phyloP scores from a whole-genome alignment of 2,329 filamentous ascomycete genomes.

The Penicillium sumatraense region DNA sequence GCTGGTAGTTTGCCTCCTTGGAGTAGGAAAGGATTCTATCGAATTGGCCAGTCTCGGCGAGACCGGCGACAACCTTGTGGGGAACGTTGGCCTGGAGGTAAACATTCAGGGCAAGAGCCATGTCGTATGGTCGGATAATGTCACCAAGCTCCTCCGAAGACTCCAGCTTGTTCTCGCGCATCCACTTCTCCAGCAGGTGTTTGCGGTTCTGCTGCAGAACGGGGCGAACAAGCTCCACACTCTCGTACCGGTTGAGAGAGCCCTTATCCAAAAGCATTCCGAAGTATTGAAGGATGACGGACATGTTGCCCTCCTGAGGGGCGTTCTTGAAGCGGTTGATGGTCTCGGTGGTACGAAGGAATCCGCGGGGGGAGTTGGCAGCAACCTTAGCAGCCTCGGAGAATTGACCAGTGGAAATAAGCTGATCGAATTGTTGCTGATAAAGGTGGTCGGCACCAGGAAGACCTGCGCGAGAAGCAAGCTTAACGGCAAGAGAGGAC shows the following conservation, averaged over 20 bases:
- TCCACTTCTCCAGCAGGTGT: conserved; percentile 96
- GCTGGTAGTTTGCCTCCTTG: conserved; percentile 81
- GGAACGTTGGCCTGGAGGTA: conserved; percentile 90
- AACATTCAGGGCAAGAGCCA: conserved; percentile 83
- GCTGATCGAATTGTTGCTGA: conserved; percentile 86
- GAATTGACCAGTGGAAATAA: conserved; percentile 80
- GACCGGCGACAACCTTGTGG: conserved; percentile 91
- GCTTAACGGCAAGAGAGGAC: conserved; percentile 89
- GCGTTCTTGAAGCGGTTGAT: conserved; percentile 95
- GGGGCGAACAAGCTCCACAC: conserved; percentile 87
- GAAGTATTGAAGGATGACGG: conserved; percentile 95
- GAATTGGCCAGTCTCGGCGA: conserved; percentile 94
- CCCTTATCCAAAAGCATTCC: conserved; percentile 97
- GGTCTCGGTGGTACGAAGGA: conserved; percentile 90
- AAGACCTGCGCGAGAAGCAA: conserved; percentile 90
- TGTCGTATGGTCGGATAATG: conserved; percentile 85
- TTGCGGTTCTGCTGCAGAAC: conserved; percentile 93
- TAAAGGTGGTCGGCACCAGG: conserved; percentile 94
- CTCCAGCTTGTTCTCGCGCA: conserved; percentile 93
- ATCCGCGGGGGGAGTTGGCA: conserved; percentile 93
- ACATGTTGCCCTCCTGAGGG: conserved; percentile 74
- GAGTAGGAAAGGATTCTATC: conserved; percentile 95
- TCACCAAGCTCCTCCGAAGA: conserved; percentile 97
- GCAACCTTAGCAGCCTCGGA: conserved; percentile 92
- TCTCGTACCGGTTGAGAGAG: conserved; percentile 88